Evolutionary conservation across 805 yeast genomes (phyloP), one percentile per base, ranked within the genome.

Genomic region (Cephaloascus albidus): DNA sequence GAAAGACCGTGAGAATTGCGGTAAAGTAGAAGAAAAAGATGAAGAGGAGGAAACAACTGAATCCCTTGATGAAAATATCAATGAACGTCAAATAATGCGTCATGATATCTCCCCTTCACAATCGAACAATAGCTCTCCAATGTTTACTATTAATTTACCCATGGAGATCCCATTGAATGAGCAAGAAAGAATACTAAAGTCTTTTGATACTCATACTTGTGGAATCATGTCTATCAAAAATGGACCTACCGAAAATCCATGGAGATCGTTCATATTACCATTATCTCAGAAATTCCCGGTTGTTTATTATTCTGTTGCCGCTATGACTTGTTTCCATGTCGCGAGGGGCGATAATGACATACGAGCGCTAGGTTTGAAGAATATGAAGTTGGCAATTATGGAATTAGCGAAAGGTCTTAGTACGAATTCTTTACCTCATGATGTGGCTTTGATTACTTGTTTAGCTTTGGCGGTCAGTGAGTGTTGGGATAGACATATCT

Each of bases 171-270:
- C 33, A 8, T 31, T 31, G 33, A 31, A 15, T 31, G 33, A 31
- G 18, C 33, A 31, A 31, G 33, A 49, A 36, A 51, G 49, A 39
- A 57, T 60, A 46, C 41, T 60, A 15, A 46, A 52, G 19, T 61
- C 70, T 3, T 72, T 68, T 45, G 72, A 69, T 41, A 56, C 63
- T 34, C 62, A 67, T 45, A 71, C 76, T 1, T 69, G 74, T 42
- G 68, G 66, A 2, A 69, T 80, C 38, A 67, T 81, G 74, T 74
- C 83, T 4, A 76, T 80, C 40, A 78, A 75, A 45, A 74, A 77
- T 45, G 85, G 84, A 0, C 76, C 76, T 0, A 56, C 70, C 3
- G 85, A 78, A 44, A 80, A 81, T 48, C 87, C 86, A 4, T 81
- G 87, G 87, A 56, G 81, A 38, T 65, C 69, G 6, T 48, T 72